Evolutionary conservation across 2,329 filamentous ascomycete species (phyloP).

Genomic region (Fusarium pininemorale): DNA sequence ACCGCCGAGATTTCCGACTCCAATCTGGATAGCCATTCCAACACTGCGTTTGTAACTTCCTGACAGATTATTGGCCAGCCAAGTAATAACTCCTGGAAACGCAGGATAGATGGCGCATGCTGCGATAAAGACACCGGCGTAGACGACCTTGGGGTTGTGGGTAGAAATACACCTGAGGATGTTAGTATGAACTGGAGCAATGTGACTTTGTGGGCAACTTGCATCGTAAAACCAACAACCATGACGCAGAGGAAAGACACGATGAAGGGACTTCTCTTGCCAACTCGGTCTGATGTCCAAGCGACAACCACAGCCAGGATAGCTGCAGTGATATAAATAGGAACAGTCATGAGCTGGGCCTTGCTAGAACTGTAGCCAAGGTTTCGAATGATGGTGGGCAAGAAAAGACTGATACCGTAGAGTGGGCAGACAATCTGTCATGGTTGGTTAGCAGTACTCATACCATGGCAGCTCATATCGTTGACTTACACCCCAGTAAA

Average conservation of each 20-base stretch:
- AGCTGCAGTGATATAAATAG: constrained; percentile 69
- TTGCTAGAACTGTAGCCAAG: constrained; percentile 65
- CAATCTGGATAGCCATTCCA: constrained; percentile 73
- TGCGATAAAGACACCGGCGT: constrained; percentile 79
- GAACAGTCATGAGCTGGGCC: constrained; percentile 73
- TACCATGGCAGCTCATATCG: fast-evolving
- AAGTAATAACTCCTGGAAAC: constrained; percentile 80
- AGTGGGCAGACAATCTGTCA: constrained; percentile 60
- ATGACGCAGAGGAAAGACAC: constrained; percentile 62
- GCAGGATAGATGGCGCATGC: constrained; percentile 83
- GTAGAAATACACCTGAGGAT: constrained; percentile 64
- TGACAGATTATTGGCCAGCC: constrained; percentile 82
- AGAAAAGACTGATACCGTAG: constrained; percentile 66
- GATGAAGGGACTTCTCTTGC: constrained; percentile 65
- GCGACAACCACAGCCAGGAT: constrained; percentile 64
- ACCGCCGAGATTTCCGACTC: constrained; percentile 66
- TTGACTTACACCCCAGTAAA: constrained; percentile 69
- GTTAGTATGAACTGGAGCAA: background rate
- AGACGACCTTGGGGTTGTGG: constrained; percentile 67
- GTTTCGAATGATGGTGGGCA: constrained; percentile 71
- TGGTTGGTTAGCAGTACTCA: background rate
- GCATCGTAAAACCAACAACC: constrained; percentile 66
- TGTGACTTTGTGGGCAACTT: constrained; percentile 15
- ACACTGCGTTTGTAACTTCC: constrained; percentile 70
- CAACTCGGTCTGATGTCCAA: constrained; percentile 63